Conservation (phyloP, 805 yeast genomes). For the Sugiyamaella floridensis region DNA sequence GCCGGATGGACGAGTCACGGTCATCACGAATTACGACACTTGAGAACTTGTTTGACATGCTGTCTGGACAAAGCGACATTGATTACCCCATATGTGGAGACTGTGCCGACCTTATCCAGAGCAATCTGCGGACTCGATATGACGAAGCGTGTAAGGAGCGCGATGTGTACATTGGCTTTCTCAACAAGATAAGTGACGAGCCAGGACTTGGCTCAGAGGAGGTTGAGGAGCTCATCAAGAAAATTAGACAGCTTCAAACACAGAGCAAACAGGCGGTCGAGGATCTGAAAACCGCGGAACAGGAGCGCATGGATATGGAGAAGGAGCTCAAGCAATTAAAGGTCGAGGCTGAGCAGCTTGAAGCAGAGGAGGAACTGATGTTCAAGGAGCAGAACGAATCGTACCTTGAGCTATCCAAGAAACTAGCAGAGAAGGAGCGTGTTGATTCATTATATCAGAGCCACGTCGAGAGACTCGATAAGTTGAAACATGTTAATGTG, state of each 20-base stretch:
- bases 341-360: constrained; percentile 26
- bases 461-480: constrained; percentile 60
- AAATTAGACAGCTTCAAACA: constrained; percentile 39
- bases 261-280: constrained; percentile 30
- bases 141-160: constrained; percentile 71
- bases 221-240: constrained; percentile 40
- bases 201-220: constrained; percentile 41
- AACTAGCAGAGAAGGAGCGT: constrained; percentile 52
- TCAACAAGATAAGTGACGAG: constrained; percentile 59
- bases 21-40: constrained; percentile 34
- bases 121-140: constrained; percentile 59
- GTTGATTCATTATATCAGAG: constrained; percentile 56
- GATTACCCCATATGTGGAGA: constrained; percentile 86
- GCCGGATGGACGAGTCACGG: constrained; percentile 13
- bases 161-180: constrained; percentile 66
- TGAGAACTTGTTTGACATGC: constrained; percentile 59
- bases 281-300: constrained; percentile 34
- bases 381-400: constrained; percentile 47
- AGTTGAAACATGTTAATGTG: constrained; percentile 68
- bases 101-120: constrained; percentile 63
- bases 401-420: constrained; percentile 46
- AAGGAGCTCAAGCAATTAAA: constrained; percentile 42
- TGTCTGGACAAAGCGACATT: constrained; percentile 66
- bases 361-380: constrained; percentile 41
- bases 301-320: constrained; percentile 34